phyloP scores from a whole-genome alignment of 371 early-diverging fungal genomes.

The Zancudomyces culisetae region DNA sequence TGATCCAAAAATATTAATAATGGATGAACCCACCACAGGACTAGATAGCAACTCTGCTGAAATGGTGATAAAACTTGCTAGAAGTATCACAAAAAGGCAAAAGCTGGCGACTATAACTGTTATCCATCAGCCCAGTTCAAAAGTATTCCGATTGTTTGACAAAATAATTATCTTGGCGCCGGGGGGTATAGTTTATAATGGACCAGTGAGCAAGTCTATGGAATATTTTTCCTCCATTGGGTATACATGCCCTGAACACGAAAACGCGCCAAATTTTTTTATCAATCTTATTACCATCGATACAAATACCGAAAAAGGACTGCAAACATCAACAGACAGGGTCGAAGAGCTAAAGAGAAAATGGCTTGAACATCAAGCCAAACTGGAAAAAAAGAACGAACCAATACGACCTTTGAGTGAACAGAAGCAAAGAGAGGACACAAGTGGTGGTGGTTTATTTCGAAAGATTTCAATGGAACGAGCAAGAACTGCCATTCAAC shows the following conservation, averaged over 20 bases:
- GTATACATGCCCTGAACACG: constrained; percentile 26
- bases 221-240: constrained; percentile 34
- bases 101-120: constrained; percentile 45
- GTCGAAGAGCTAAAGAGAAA: neutral
- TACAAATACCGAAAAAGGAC: constrained; percentile 7
- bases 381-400: neutral
- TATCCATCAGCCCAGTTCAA: constrained; percentile 54
- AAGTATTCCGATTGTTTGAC: constrained; percentile 39
- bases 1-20: constrained; percentile 30
- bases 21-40: constrained; percentile 60
- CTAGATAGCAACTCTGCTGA: constrained; percentile 54
- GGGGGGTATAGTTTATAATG: constrained; percentile 45
- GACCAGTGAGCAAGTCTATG: constrained; percentile 26
- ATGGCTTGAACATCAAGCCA: neutral
- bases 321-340: neutral
- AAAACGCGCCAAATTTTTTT: constrained; percentile 37
- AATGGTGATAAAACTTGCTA: constrained; percentile 38
- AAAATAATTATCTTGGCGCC: constrained; percentile 43
- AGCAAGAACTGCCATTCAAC: neutral
- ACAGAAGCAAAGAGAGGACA: neutral
- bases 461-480: neutral
- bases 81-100: constrained; percentile 32
- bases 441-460: neutral
- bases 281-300: constrained; percentile 26
- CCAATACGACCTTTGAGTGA: neutral